phyloP scores from a whole-genome alignment of 306 rosid genomes.

The Lathyrus sativus region DNA sequence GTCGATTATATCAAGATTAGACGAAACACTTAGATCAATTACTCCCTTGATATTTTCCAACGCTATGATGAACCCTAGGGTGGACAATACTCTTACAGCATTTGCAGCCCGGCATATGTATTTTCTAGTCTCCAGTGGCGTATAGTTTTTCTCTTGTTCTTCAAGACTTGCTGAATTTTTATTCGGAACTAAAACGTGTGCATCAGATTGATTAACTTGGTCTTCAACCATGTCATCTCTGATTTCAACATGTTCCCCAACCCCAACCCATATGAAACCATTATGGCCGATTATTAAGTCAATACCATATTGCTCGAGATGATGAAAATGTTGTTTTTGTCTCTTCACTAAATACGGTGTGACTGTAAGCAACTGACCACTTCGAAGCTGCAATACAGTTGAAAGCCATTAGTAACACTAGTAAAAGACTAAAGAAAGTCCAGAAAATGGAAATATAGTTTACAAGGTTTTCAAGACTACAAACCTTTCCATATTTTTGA shows the following conservation, averaged over 20 bases:
- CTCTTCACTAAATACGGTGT: conserved; percentile 82
- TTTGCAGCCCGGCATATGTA: conserved; percentile 77
- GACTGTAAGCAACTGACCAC: conserved; percentile 75
- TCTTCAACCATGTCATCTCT: no score
- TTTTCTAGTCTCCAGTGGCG: conserved; percentile 57
- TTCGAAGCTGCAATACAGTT: conserved; percentile 58
- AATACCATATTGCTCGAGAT: conserved; percentile 64
- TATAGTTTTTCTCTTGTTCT: conserved; percentile 57
- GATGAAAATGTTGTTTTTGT: conserved; percentile 87
- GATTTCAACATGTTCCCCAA: conserved; percentile 61
- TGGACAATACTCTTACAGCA: conserved; percentile 63
- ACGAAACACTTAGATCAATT: conserved; percentile 56
- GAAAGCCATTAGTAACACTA: not conserved
- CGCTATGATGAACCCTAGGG: conserved; percentile 64
- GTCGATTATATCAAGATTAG: conserved; percentile 61
- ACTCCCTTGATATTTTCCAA: conserved; percentile 64
- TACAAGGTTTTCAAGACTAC: conserved; percentile 32
- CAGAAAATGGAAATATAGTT: no score
- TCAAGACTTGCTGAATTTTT: conserved; percentile 36
- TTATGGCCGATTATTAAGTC: conserved; percentile 83
- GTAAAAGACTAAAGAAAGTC: not conserved
- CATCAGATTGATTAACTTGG: conserved; percentile 47
- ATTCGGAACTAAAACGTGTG: conserved; percentile 26
- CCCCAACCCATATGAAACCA: conserved; percentile 87
- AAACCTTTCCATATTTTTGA: conserved; percentile 89